Conservation (phyloP, 176 grass and related monocot genomes). For the Carex kokanica region DNA sequence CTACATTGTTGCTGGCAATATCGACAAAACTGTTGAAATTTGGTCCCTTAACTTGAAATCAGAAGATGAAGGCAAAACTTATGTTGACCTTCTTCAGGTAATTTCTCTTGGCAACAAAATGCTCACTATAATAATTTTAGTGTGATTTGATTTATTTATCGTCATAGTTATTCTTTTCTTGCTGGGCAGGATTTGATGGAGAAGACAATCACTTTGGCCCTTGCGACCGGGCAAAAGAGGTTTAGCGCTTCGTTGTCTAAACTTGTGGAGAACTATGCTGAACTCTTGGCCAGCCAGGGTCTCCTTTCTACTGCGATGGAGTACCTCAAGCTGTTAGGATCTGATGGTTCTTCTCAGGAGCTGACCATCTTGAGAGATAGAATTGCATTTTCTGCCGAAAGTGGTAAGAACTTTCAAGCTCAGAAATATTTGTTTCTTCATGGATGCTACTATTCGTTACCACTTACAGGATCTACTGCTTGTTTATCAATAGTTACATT, state of each 20-base stretch:
- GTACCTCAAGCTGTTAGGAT: slow-evolving; percentile 88
- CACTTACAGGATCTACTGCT: slow-evolving; percentile 3
- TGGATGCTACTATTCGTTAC: background rate
- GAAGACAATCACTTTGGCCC: slow-evolving; percentile 86
- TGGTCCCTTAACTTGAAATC: slow-evolving; percentile 81
- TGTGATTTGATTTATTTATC: background rate
- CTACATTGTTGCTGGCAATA: slow-evolving; percentile 96
- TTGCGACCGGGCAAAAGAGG: slow-evolving; percentile 85
- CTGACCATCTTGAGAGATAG: slow-evolving; percentile 88
- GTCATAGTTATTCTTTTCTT: background rate
- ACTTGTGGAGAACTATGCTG: slow-evolving; percentile 94
- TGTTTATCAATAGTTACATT: slow-evolving; percentile 5
- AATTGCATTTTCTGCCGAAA: slow-evolving; percentile 66
- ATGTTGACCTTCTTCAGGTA: slow-evolving; percentile 99
- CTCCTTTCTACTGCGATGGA: slow-evolving; percentile 97
- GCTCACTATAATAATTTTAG: background rate
- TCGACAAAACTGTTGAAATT: slow-evolving; percentile 97
- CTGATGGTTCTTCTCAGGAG: slow-evolving; percentile 75
- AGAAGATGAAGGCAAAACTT: slow-evolving; percentile 75
- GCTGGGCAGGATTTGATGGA: slow-evolving; percentile 93
- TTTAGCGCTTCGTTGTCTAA: slow-evolving; percentile 83
- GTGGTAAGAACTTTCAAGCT: slow-evolving; percentile 21
- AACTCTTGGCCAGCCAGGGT: slow-evolving; percentile 89
- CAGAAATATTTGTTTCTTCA: background rate
- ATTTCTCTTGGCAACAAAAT: slow-evolving; percentile 25